Base-by-base conservation (phyloP, 148 eudicot species). In the Vaccinium vitisidaea region DNA sequence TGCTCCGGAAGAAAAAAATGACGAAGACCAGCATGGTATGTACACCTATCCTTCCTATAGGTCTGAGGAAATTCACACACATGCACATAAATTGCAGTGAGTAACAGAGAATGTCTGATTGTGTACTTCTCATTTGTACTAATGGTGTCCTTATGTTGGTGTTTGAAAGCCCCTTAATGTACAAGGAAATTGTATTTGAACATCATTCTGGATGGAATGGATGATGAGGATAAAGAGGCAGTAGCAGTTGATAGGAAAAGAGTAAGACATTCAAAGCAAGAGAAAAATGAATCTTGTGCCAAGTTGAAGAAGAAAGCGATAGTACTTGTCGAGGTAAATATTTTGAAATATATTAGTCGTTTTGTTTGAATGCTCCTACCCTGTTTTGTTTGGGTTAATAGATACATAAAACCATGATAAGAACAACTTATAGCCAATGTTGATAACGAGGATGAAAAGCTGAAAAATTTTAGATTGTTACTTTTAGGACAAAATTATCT, bases 291-390 rank as follows among this genome's bases (percentile, higher is more conserved):
- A 36, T 36, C 39, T 36, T 73, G 43, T 52, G 67, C 90, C 85
- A 92, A 92, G 87, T 85, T 90, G 14, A 96, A 89, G 93, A 95
- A 93, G 91, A 95, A 91, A 89, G 69, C 89, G 27, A 90, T 82
- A 85, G 98, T 96, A 74, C 88, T 88, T 30, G 98, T 96, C 53
- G 99, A 96, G 99, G 98, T 95, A 92, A 86, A 16, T 12, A 30
- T n/a, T 55, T 46, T 19, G n/a, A 25, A 80, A 13, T 21, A 13
- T 59, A 21, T 58, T 74, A 14, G 30, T 49, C 61, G 49, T 14
- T 56, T 69, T 30, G 30, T 12, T 65, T 0, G 3, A 50, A 25
- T 18, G 53, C 23, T 67, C 15, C 36, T 11, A 3, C 39, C 30
- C 32, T 6, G 4, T 32, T 71, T 36, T 54, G 52, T 32, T 23